These are phyloP conservation scores for Bisporella sp. DNA, from an alignment of 2,329 filamentous ascomycete species.

Conservation along the genomic window DNA sequence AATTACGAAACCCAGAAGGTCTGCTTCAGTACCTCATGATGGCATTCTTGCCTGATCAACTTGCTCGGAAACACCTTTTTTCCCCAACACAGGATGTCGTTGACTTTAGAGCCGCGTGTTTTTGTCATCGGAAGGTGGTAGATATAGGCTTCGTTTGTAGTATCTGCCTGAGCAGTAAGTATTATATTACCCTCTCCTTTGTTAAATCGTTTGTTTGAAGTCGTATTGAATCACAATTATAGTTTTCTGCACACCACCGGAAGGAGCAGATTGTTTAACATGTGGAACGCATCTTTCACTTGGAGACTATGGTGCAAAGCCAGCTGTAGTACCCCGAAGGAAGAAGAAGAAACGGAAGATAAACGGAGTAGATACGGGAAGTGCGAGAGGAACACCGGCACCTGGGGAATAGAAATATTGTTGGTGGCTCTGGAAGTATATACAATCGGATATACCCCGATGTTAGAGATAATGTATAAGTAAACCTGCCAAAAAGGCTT, in stretches of 20 bases:
- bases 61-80: constrained; percentile 58
- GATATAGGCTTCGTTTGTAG: constrained; percentile 94
- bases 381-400: constrained; percentile 53
- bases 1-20: constrained; percentile 55
- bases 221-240: background rate
- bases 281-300: constrained; percentile 74
- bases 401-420: constrained; percentile 25
- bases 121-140: constrained; percentile 87
- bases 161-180: constrained; percentile 78
- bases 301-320: constrained; percentile 68
- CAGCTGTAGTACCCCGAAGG: constrained; percentile 63
- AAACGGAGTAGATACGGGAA: constrained; percentile 47
- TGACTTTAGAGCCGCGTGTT: constrained; percentile 96
- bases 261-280: constrained; percentile 67
- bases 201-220: background rate
- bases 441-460: too few species aligned
- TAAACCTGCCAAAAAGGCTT: too few species aligned
- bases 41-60: constrained; percentile 72
- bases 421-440: too few species aligned
- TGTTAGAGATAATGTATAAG: too few species aligned
- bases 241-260: constrained; percentile 67
- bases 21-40: constrained; percentile 93
- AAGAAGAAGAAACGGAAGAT: constrained; percentile 73
- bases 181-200: background rate
- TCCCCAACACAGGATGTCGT: constrained; percentile 78